These are phyloP conservation scores for Avena sativa DNA, from an alignment of 176 grass and related monocot genomes.

Conservation along the genomic window DNA sequence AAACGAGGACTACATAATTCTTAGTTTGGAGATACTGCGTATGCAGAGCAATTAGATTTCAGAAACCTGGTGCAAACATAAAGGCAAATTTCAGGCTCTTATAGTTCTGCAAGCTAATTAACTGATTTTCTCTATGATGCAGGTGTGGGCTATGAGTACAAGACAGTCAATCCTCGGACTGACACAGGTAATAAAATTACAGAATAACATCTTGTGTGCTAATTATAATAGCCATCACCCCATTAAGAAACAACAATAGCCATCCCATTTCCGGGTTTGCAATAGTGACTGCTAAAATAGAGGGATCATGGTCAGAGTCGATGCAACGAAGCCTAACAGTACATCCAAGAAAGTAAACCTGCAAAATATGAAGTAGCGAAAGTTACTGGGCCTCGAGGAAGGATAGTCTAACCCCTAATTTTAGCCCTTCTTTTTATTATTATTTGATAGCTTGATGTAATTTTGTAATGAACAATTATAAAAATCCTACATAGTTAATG, in stretches of 20 bases:
- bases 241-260: not conserved
- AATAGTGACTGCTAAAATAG: not conserved
- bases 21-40: not conserved
- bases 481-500: too few species aligned
- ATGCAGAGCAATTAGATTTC: not conserved
- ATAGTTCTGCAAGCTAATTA: conserved; percentile 5
- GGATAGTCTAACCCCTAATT: too few species aligned
- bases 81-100: not conserved
- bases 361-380: too few species aligned
- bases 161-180: conserved; percentile 66
- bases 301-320: not conserved
- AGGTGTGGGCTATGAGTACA: conserved; percentile 93
- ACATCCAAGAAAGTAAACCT: too few species aligned
- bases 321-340: not conserved
- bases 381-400: too few species aligned
- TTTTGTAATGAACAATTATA: too few species aligned
- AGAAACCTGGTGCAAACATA: not conserved
- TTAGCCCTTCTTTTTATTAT: too few species aligned
- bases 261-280: not conserved
- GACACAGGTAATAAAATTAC: conserved; percentile 55
- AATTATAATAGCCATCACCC: not conserved
- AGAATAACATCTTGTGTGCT: not conserved
- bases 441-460: too few species aligned
- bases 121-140: conserved; percentile 3
- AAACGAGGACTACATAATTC: not conserved